Percentiles rank a stretch among this genome's conserved stretches.
Conservation (phyloP, 1,139 yeast species). For the Debaryomyces sp. region DNA sequence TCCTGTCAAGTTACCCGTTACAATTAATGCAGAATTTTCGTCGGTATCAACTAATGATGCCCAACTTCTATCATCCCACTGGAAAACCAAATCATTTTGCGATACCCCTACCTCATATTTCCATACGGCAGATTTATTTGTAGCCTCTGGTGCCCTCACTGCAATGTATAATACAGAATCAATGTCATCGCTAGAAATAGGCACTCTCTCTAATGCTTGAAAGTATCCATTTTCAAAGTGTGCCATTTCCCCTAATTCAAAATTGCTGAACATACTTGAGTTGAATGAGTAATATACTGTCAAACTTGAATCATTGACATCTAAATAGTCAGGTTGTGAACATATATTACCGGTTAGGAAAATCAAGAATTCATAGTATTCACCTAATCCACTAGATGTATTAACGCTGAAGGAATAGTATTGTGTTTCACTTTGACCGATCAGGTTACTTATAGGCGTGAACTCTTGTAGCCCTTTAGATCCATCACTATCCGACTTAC, state of each 20-base stretch:
- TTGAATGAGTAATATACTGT: conserved; percentile 55
- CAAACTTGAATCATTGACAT: conserved; percentile 37
- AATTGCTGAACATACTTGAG: conserved; percentile 37
- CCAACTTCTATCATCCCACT: conserved; percentile 66
- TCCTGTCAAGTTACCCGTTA: conserved; percentile 59
- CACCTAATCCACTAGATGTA: conserved; percentile 48
- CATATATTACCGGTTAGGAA: conserved; percentile 66
- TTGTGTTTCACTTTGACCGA: conserved; percentile 43
- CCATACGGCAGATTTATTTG: conserved; percentile 48
- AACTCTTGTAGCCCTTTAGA: conserved; percentile 45
- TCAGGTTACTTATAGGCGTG: conserved; percentile 43
- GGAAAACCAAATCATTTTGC: conserved; percentile 64
- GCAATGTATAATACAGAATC: conserved; percentile 47
- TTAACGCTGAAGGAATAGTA: conserved; percentile 50
- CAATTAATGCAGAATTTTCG: conserved; percentile 66
- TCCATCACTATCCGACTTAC: not conserved
- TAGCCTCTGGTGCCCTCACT: conserved; percentile 48
- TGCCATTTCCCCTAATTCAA: conserved; percentile 33
- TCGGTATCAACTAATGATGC: conserved; percentile 74
- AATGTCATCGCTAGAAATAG: conserved; percentile 21
- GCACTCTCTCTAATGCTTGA: conserved; percentile 54
- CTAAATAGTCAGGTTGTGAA: conserved; percentile 41
- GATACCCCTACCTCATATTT: conserved; percentile 71
- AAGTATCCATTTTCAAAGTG: conserved; percentile 52
- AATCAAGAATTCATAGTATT: conserved; percentile 53